These are phyloP conservation scores for Cocos nucifera DNA, from an alignment of 176 grass and related monocot genomes.

Conservation along the genomic window DNA sequence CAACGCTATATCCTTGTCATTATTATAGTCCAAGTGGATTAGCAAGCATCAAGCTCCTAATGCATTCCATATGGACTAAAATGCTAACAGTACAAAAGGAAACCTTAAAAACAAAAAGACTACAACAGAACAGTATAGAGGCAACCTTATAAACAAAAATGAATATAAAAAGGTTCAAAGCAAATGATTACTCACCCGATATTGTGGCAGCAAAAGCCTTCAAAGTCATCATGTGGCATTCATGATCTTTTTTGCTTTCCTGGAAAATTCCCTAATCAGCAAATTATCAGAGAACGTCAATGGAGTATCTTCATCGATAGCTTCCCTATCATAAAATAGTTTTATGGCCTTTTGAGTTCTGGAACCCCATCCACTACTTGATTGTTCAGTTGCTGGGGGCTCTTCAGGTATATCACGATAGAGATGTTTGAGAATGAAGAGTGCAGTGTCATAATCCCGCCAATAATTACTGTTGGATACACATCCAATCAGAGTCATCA, in stretches of 20 bases:
- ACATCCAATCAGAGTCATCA: not conserved
- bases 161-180: too few relatives aligned
- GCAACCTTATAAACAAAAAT: too few relatives aligned
- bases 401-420: slow-evolving; percentile 92
- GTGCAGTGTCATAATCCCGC: slow-evolving; percentile 92
- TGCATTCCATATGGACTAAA: too few relatives aligned
- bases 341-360: slow-evolving; percentile 29
- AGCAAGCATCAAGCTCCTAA: too few relatives aligned
- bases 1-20: too few relatives aligned
- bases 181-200: not conserved
- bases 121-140: too few relatives aligned
- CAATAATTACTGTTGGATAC: slow-evolving; percentile 66
- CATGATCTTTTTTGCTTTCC: slow-evolving; percentile 53
- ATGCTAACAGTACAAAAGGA: too few relatives aligned
- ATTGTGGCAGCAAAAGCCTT: too few relatives aligned
- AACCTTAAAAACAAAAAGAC: too few relatives aligned
- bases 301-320: slow-evolving; percentile 65
- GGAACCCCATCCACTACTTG: not conserved
- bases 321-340: slow-evolving; percentile 72
- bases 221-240: slow-evolving; percentile 7
- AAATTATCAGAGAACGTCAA: slow-evolving; percentile 79
- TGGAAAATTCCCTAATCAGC: slow-evolving; percentile 66
- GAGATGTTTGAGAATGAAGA: slow-evolving; percentile 90
- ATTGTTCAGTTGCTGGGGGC: slow-evolving; percentile 29
- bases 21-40: too few relatives aligned